A percentile compares a stretch with the other conserved stretches of the same genome.
Conservation (phyloP, 768 basidiomycete species). For the Nevesoporus exiguus region DNA sequence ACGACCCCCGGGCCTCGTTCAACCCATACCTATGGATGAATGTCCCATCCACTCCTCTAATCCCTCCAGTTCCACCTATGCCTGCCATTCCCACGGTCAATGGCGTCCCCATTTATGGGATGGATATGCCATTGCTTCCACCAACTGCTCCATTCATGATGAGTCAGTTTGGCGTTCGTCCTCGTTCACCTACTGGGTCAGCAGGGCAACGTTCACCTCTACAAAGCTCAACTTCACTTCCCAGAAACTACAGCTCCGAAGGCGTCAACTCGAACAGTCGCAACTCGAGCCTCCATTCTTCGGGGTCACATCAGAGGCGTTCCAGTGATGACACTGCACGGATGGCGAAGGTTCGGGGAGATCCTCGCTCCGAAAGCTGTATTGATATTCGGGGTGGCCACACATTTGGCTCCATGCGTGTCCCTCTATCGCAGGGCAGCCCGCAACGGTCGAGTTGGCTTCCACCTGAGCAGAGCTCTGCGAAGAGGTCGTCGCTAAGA, state of each 20-base stretch:
- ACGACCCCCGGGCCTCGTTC: slow-evolving; percentile 25
- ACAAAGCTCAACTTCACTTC: slow-evolving; percentile 20
- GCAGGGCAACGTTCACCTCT: slow-evolving; percentile 29
- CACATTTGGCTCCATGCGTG: slow-evolving; percentile 8
- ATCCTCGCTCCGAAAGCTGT: slow-evolving; percentile 17
- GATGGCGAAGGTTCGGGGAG: slow-evolving; percentile 7
- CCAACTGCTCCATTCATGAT: slow-evolving; percentile 77
- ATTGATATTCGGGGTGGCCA: slow-evolving; percentile 14
- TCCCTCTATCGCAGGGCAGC: slow-evolving; percentile 7
- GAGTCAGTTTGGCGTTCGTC: slow-evolving; percentile 48
- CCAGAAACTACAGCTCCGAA: slow-evolving; percentile 28
- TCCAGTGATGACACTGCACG: slow-evolving; percentile 31
- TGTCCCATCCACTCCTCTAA: slow-evolving; percentile 14
- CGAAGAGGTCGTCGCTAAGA: slow-evolving; percentile 15
- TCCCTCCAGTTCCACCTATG: slow-evolving; percentile 39
- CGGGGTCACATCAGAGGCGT: slow-evolving; percentile 26
- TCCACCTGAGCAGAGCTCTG: slow-evolving; percentile 15
- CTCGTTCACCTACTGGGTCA: slow-evolving; percentile 32
- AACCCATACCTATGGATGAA: slow-evolving; percentile 29
- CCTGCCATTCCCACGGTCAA: slow-evolving; percentile 32
- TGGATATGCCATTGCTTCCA: slow-evolving; percentile 69
- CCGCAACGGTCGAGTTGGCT: slow-evolving; percentile 25
- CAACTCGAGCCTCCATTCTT: slow-evolving; percentile 18
- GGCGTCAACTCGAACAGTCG: slow-evolving; percentile 15
- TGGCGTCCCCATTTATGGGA: slow-evolving; percentile 42